phyloP scores from a whole-genome alignment of 2,329 filamentous ascomycete species.

The Epicoccum nigrum region DNA sequence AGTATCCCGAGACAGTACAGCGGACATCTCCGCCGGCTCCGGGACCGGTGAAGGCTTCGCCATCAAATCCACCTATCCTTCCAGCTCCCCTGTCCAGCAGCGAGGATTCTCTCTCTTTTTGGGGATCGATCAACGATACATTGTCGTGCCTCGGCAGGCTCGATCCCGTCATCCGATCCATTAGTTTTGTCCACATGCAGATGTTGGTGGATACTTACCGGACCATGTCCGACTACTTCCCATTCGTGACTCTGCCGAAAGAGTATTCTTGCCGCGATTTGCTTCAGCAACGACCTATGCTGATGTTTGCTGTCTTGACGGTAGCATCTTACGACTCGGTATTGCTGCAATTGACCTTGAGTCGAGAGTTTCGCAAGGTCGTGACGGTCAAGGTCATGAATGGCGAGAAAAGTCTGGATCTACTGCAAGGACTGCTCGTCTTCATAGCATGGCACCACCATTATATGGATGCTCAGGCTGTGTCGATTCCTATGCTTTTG shows the following conservation, averaged over 20 bases:
- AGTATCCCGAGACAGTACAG: conserved; percentile 27
- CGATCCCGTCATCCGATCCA: conserved; percentile 43
- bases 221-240: conserved; percentile 43
- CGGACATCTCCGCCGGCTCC: conserved; percentile 24
- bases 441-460: conserved; percentile 48
- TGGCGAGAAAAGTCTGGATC: conserved; percentile 43
- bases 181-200: conserved; percentile 45
- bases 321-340: conserved; percentile 42
- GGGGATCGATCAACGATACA: conserved; percentile 43
- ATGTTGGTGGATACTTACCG: conserved; percentile 40
- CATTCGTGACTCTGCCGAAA: conserved; percentile 41
- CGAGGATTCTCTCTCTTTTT: conserved; percentile 38
- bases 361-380: conserved; percentile 46
- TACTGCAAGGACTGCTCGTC: conserved; percentile 41
- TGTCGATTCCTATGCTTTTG: conserved; percentile 43
- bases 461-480: conserved; percentile 44
- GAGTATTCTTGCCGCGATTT: conserved; percentile 36
- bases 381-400: conserved; percentile 45
- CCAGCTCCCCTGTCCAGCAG: conserved; percentile 32
- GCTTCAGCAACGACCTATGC: conserved; percentile 39
- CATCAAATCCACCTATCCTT: conserved; percentile 27
- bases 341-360: conserved; percentile 36
- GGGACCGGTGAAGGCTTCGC: conserved; percentile 22
- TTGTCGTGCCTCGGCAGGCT: conserved; percentile 38
- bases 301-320: conserved; percentile 44